These are phyloP conservation scores for Syzygium grande DNA, from an alignment of 345 rosid species.

Conservation along the genomic window DNA sequence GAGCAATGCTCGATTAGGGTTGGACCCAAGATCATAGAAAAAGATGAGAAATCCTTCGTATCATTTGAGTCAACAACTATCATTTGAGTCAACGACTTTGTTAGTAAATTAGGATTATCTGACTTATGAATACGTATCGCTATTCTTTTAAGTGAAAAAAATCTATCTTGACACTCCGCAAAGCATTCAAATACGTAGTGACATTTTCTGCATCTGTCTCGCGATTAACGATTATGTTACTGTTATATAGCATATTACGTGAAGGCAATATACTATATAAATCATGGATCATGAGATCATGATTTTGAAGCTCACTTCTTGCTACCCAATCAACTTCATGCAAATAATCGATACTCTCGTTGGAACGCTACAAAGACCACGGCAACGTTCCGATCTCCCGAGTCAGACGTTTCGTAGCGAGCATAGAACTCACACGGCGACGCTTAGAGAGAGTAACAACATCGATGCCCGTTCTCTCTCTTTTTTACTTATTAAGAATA, in stretches of 20 bases:
- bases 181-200: rapidly evolving
- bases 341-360: neutral
- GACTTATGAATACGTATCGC: rapidly evolving
- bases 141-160: neutral
- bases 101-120: neutral
- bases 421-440: neutral
- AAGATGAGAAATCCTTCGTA: neutral
- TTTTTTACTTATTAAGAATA: neutral
- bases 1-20: neutral
- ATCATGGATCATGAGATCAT: neutral
- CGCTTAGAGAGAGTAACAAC: rapidly evolving
- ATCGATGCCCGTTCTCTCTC: neutral
- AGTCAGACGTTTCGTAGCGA: neutral
- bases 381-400: neutral
- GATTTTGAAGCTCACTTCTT: neutral
- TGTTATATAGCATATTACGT: rapidly evolving
- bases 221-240: too few species aligned
- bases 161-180: neutral
- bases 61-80: neutral
- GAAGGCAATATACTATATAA: neutral
- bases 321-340: neutral
- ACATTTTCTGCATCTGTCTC: rapidly evolving
- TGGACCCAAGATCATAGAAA: neutral
- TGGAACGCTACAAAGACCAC: neutral
- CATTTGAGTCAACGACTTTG: too few species aligned